Evolutionary conservation across 805 yeast species (phyloP).

Genomic region (Wickerhamiella kurtzmanii): DNA sequence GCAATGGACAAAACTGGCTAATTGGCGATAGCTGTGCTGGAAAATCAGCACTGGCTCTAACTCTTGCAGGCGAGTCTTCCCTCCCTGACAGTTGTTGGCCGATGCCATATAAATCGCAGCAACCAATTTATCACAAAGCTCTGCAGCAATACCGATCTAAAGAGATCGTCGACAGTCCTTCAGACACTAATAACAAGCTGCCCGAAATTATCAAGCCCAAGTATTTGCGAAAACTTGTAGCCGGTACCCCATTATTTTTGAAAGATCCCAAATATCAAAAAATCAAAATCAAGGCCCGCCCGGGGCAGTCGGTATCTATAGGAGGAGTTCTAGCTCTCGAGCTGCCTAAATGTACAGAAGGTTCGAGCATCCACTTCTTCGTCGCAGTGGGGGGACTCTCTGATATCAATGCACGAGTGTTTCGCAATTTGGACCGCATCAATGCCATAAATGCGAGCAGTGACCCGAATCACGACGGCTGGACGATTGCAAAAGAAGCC

Average conservation of each 20-base stretch:
- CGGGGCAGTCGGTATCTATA: slow-evolving; percentile 25
- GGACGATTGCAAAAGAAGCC: slow-evolving; percentile 13
- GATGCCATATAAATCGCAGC: slow-evolving; percentile 64
- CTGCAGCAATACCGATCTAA: slow-evolving; percentile 18
- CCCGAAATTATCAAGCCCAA: slow-evolving; percentile 23
- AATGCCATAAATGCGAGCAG: slow-evolving; percentile 9
- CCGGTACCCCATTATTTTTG: slow-evolving; percentile 16
- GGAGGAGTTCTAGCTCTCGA: slow-evolving; percentile 26
- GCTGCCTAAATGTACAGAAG: slow-evolving; percentile 14
- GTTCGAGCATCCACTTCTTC: slow-evolving; percentile 21
- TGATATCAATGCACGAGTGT: slow-evolving; percentile 15
- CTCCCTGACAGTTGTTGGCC: slow-evolving; percentile 30
- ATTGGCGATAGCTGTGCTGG: slow-evolving; percentile 91
- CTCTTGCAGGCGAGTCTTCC: slow-evolving; percentile 37
- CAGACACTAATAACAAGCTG: slow-evolving; percentile 10
- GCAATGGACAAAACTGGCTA: slow-evolving; percentile 29
- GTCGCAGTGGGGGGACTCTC: slow-evolving; percentile 19
- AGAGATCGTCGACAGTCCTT: slow-evolving; percentile 21
- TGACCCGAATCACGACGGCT: slow-evolving; percentile 14
- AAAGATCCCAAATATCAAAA: slow-evolving; percentile 17
- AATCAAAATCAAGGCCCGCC: slow-evolving; percentile 18
- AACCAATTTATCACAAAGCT: slow-evolving; percentile 31
- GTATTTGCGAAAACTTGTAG: slow-evolving; percentile 16
- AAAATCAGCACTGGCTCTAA: slow-evolving; percentile 59
- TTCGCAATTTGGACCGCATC: slow-evolving; percentile 17